These are phyloP conservation scores for Dittrichia graveolens DNA, from an alignment of 129 eudicot genomes.

Conservation along the genomic window DNA sequence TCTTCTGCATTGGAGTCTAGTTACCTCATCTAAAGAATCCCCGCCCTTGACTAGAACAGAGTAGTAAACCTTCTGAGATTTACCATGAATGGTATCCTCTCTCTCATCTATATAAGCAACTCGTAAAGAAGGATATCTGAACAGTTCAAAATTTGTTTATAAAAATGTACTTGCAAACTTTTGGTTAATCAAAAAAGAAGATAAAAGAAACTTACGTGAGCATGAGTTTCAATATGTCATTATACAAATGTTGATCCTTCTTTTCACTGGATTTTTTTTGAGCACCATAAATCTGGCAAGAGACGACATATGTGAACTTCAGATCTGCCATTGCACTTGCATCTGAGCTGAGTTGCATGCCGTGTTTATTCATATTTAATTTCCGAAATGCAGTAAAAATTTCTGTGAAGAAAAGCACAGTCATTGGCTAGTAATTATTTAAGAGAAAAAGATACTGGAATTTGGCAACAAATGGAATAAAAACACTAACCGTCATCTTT, in stretches of 20 bases:
- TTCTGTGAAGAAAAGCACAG: slow-evolving; percentile 52
- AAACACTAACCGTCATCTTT: slow-evolving; percentile 69
- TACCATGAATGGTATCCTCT: slow-evolving; percentile 65
- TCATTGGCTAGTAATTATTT: slow-evolving; percentile 19
- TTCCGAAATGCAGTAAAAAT: slow-evolving; percentile 84
- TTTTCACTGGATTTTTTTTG: slow-evolving; percentile 85
- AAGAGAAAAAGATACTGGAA: background rate
- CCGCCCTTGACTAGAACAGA: slow-evolving; percentile 99
- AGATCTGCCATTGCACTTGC: slow-evolving; percentile 93
- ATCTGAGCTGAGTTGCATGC: slow-evolving; percentile 48
- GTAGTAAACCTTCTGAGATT: slow-evolving; percentile 74
- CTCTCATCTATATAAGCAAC: slow-evolving; percentile 94
- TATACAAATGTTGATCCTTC: slow-evolving; percentile 69
- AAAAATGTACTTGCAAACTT: background rate
- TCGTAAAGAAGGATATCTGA: slow-evolving; percentile 93
- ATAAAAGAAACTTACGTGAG: slow-evolving; percentile 42
- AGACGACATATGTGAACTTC: slow-evolving; percentile 96
- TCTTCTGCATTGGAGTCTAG: background rate
- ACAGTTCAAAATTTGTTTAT: slow-evolving; percentile 15
- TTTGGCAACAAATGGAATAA: background rate
- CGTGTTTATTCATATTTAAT: slow-evolving; percentile 48
- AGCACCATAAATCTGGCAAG: slow-evolving; percentile 94
- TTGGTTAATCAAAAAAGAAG: background rate
- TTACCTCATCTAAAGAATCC: slow-evolving; percentile 88
- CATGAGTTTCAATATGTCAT: slow-evolving; percentile 91